phyloP scores from a whole-genome alignment of 345 rosid species.

The Eucalyptus sp. region DNA sequence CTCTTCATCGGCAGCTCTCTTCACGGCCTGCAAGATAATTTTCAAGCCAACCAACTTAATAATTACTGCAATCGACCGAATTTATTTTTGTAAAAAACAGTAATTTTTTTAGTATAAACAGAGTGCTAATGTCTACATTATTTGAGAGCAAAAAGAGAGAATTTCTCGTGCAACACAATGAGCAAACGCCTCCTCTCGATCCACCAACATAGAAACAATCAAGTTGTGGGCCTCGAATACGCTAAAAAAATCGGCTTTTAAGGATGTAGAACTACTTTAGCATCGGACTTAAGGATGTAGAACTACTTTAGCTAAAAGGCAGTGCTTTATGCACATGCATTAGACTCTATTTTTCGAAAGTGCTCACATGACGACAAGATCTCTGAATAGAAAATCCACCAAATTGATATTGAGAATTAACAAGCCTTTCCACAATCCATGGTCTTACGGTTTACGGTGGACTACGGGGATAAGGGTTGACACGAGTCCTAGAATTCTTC shows the following conservation, averaged over 20 bases:
- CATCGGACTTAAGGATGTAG: too few species aligned
- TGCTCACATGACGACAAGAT: not conserved
- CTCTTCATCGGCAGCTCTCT: not conserved
- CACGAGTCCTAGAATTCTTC: not conserved
- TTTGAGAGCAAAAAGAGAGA: not conserved
- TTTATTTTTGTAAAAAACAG: too few species aligned
- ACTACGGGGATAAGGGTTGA: not conserved
- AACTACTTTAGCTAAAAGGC: not conserved
- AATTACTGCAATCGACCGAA: not conserved
- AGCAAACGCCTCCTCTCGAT: not conserved
- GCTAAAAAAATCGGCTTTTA: too few species aligned
- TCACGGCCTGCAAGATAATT: not conserved
- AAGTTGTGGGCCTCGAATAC: not conserved
- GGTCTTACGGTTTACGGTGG: rapidly evolving
- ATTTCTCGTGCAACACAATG: not conserved
- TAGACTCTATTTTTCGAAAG: not conserved
- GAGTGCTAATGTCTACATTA: not conserved
- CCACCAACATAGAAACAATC: not conserved
- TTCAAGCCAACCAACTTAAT: not conserved
- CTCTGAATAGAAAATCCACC: not conserved
- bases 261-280: not conserved
- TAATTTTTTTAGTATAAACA: rapidly evolving
- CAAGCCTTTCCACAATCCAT: not conserved
- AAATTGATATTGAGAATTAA: not conserved
- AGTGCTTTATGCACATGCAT: not conserved